Evolutionary conservation across 192 early-diverging fungal species (phyloP).

Genomic region (Coemansia sp.): DNA sequence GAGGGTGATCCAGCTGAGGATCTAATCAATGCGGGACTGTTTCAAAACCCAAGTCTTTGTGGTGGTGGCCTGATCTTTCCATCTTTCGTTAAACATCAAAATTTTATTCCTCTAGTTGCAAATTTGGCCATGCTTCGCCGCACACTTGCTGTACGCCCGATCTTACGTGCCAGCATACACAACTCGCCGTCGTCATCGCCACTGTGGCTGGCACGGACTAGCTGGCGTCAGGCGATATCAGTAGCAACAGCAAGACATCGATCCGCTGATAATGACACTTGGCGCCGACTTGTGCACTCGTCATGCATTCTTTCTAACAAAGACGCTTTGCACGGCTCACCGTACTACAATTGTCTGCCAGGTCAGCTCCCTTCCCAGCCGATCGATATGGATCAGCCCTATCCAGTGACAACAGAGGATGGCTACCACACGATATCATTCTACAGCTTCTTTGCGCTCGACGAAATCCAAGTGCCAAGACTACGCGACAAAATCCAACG

Average conservation of each 20-base stretch:
- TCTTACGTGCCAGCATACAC: neutral
- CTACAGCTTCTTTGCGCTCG: constrained; percentile 46
- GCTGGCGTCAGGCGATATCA: neutral
- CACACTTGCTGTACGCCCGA: neutral
- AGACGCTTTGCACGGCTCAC: constrained; percentile 9
- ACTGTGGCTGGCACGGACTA: neutral
- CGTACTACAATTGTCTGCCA: constrained; percentile 13
- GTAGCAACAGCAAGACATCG: neutral
- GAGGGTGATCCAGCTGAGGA: neutral
- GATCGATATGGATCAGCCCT: constrained; percentile 41
- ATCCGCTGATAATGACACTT: neutral
- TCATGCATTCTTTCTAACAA: neutral
- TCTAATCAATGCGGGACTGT: neutral
- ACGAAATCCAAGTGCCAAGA: neutral
- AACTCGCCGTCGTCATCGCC: neutral
- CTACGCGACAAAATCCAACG: constrained; percentile 32
- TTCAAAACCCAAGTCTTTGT: neutral
- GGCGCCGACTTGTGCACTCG: constrained; percentile 7
- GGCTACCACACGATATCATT: constrained; percentile 47
- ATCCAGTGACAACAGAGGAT: constrained; percentile 29
- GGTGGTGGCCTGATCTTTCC: neutral
- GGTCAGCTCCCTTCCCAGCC: constrained; percentile 26
- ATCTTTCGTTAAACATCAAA: neutral
- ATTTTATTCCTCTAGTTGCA: neutral
- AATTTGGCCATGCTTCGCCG: constrained; percentile 6